Base-by-base conservation (phyloP, 1,139 yeast genomes). In the Yamadazyma buinensis region DNA sequence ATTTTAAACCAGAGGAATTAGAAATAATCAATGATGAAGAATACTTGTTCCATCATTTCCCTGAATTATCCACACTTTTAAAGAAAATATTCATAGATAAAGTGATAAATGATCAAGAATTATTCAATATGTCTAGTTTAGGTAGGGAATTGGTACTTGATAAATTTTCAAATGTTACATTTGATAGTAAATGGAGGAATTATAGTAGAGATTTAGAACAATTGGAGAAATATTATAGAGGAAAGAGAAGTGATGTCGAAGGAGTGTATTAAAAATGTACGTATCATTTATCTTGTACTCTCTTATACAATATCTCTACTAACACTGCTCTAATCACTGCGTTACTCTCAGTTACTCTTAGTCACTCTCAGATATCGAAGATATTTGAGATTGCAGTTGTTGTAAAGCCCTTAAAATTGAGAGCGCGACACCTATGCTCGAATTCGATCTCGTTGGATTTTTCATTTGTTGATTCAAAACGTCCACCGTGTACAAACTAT, bases 151-250 rank as follows among this genome's bases (percentile, higher is more conserved):
- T 75, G 39, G 80, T 81, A 4, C 54, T 69, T 27, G 67, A 70
- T 30, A 77, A 77, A 51, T 90, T 90, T 51, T 80, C 92, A 1
- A 85, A 84, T 49, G 62, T 59, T n/a, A 67, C 61, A 7, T 90
- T 90, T 51, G 72, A 70, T 22, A 48, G 48, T 5, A 61, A 66
- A 22, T 88, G 97, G 96, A 59, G 63, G 27, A 50, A 61, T 19
- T 59, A 72, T 30, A 44, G 79, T 37, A 49, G 57, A 4, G 59
- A 63, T 29, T 51, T 73, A 23, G 62, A 58, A 25, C 42, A 43
- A 11, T 49, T 72, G 39, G 80, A 79, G 43, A 47, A 43, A n/a
- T 34, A 39, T 9, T 59, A 61, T 31, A 57, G 80, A 43, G 54
- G 54, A 14, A 48, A 52, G 28, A 49, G 75, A 32, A 58, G 55